Percentiles rank a stretch among this genome's conserved stretches.
Evolutionary conservation across 2,329 filamentous ascomycete genomes (phyloP).

Genomic region (Aspergillus felis): DNA sequence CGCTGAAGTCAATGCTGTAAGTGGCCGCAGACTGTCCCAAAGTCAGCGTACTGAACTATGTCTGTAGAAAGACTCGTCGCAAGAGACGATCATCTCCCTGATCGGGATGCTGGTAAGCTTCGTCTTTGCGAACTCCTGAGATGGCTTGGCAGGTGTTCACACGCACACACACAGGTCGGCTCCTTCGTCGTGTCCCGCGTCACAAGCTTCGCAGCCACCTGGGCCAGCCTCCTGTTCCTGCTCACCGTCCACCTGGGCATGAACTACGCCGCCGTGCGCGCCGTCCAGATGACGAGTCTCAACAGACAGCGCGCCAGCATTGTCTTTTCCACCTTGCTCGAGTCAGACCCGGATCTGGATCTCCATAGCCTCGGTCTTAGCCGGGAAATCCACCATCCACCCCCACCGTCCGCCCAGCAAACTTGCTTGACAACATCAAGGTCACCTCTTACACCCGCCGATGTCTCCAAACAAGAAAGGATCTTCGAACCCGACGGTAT

Average conservation of each 20-base stretch:
- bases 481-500: constrained; percentile 64
- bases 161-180: constrained; percentile 51
- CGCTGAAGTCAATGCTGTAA: constrained; percentile 81
- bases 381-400: neutral
- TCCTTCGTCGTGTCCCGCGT: constrained; percentile 76
- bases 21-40: constrained; percentile 23
- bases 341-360: constrained; percentile 25
- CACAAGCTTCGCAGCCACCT: constrained; percentile 67
- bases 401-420: neutral
- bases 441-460: constrained; percentile 52
- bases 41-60: constrained; percentile 5
- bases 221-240: constrained; percentile 66
- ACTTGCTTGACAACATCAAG: constrained; percentile 3
- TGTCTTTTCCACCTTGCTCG: constrained; percentile 59
- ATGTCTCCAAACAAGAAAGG: constrained; percentile 58
- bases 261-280: constrained; percentile 80
- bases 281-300: constrained; percentile 77
- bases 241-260: constrained; percentile 73
- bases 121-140: neutral
- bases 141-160: neutral
- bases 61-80: constrained; percentile 74
- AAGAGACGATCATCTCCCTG: constrained; percentile 89
- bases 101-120: constrained; percentile 70
- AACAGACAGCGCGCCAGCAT: constrained; percentile 85
- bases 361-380: constrained; percentile 5